Conservation (phyloP, 1,139 yeast species). For the Diutina neorugosa region DNA sequence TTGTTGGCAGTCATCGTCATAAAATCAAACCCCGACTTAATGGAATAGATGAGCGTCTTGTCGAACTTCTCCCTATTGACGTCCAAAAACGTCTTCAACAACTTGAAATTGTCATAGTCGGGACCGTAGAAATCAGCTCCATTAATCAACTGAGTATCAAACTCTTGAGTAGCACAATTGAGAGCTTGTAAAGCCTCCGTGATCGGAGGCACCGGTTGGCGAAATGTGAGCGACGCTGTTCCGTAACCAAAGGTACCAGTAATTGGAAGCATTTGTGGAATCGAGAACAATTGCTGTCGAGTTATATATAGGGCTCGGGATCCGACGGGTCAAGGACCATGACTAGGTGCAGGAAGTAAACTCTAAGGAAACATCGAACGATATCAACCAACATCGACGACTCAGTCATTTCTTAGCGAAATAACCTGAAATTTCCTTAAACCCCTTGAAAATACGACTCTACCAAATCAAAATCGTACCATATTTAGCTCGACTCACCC, state of each 20-base stretch:
- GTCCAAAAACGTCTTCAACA: constrained; percentile 34
- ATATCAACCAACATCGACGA: no score
- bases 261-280: constrained; percentile 5
- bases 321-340: no score
- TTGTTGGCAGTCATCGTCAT: constrained; percentile 33
- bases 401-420: no score
- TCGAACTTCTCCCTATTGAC: constrained; percentile 34
- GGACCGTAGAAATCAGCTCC: constrained; percentile 73
- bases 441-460: no score
- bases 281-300: no score
- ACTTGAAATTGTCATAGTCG: constrained; percentile 31
- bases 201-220: constrained; percentile 28
- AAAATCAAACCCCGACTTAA: constrained; percentile 50
- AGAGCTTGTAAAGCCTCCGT: constrained; percentile 36
- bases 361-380: no score
- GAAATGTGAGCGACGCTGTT: constrained; percentile 53
- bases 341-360: no score
- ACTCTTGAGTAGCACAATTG: constrained; percentile 13
- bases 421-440: no score
- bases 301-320: no score
- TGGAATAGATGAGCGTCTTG: constrained; percentile 28
- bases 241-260: constrained; percentile 41
- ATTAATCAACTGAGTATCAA: constrained; percentile 49
- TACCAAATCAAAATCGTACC: no score
- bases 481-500: neutral